These are phyloP conservation scores for Paramecium sonneborni DNA, from an alignment of 73 alveolate species.

Conservation along the genomic window DNA sequence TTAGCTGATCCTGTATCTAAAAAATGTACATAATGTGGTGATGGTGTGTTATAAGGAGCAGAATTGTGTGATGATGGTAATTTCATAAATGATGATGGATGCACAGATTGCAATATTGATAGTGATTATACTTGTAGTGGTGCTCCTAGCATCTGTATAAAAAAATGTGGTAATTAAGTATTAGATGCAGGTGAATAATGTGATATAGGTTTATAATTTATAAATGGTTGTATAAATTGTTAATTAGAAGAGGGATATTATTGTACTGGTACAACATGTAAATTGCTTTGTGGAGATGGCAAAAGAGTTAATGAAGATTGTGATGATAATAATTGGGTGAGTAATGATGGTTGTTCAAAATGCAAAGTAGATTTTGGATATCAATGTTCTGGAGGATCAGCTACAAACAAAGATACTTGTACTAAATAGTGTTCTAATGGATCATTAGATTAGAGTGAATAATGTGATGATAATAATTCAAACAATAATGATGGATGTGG, in stretches of 20 bases:
- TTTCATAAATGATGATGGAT: constrained; percentile 68
- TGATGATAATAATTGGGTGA: constrained; percentile 74
- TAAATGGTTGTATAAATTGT: constrained; percentile 71
- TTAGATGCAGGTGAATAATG: constrained; percentile 68
- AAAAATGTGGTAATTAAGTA: constrained; percentile 69
- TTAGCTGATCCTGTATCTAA: constrained; percentile 35
- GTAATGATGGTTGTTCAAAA: constrained; percentile 76
- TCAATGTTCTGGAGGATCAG: constrained; percentile 69
- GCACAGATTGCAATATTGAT: constrained; percentile 65
- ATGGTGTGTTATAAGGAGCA: constrained; percentile 58
- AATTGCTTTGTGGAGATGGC: constrained; percentile 76
- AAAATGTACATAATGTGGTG: constrained; percentile 58
- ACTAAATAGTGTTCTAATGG: background rate
- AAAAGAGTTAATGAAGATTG: constrained; percentile 69
- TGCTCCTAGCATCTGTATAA: constrained; percentile 36
- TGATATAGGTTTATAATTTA: constrained; percentile 34
- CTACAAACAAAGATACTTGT: constrained; percentile 54
- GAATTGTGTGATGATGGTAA: constrained; percentile 75
- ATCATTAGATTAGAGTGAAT: background rate
- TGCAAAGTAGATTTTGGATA: constrained; percentile 73
- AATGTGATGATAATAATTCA: constrained; percentile 66
- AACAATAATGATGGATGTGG: constrained; percentile 58
- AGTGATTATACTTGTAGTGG: constrained; percentile 53
- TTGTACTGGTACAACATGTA: constrained; percentile 57
- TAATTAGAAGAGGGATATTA: constrained; percentile 65